Percentiles rank a stretch among this genome's conserved stretches.
These are phyloP conservation scores for Xylaria hypoxylon DNA, from an alignment of 2,329 filamentous ascomycete species.

Conservation along the genomic window DNA sequence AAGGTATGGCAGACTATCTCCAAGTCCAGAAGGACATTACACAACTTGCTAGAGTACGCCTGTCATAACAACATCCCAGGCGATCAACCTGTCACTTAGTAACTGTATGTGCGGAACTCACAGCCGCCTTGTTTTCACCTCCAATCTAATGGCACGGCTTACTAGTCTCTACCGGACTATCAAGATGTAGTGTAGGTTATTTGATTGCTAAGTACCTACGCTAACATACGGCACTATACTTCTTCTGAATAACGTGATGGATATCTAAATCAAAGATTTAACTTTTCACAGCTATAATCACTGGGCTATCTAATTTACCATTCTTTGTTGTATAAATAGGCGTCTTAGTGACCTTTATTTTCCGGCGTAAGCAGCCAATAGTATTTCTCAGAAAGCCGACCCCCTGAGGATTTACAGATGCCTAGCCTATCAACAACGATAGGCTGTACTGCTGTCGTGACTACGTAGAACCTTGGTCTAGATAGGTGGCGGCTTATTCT, in stretches of 20 bases:
- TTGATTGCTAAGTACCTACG: no score
- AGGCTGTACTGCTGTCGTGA: neutral
- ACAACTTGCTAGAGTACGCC: neutral
- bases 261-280: neutral
- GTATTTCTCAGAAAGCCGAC: neutral
- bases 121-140: neutral
- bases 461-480: no score
- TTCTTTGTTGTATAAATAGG: neutral
- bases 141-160: neutral
- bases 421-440: neutral
- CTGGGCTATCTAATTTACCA: neutral
- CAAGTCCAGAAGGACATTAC: neutral
- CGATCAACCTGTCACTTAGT: neutral
- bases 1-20: no score
- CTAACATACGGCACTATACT: neutral
- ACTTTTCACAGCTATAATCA: neutral
- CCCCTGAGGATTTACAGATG: neutral
- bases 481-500: slow-evolving; percentile 4
- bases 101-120: neutral
- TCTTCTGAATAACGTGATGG: slow-evolving; percentile 4
- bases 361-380: slow-evolving; percentile 2
- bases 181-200: neutral
- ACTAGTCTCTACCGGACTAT: neutral
- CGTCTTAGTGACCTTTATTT: neutral
- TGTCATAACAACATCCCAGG: no score